Percentiles rank a stretch among this genome's conserved stretches.
Evolutionary conservation across 2,329 filamentous ascomycete genomes (phyloP).

Genomic region (Nakataea oryzae): DNA sequence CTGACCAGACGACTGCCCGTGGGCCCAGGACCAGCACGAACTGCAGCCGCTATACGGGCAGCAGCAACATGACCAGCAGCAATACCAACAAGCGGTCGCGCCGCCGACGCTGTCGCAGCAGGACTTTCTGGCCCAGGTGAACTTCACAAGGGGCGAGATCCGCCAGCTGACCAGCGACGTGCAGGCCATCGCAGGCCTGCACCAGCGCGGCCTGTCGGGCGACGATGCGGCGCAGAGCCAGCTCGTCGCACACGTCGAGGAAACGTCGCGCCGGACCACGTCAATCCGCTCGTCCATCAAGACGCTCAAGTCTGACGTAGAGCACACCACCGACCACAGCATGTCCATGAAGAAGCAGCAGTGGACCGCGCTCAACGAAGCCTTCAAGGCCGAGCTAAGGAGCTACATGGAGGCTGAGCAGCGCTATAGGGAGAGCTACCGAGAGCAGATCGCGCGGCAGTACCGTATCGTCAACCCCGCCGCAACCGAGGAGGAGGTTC

Average conservation of each 20-base stretch:
- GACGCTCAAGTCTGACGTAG: constrained; percentile 59
- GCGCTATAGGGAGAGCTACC: constrained; percentile 59
- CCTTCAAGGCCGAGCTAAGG: constrained; percentile 62
- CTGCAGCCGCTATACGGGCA: constrained; percentile 37
- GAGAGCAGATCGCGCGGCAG: constrained; percentile 70
- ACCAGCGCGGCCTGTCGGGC: constrained; percentile 61
- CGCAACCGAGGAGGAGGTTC: constrained; percentile 63
- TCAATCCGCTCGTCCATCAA: constrained; percentile 72
- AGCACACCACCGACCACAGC: constrained; percentile 47
- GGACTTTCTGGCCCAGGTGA: constrained; percentile 59
- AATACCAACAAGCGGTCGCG: constrained; percentile 13
- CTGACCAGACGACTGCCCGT: constrained; percentile 7
- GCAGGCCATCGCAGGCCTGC: constrained; percentile 55
- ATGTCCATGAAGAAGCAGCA: constrained; percentile 59
- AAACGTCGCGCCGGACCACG: constrained; percentile 65
- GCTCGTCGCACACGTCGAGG: constrained; percentile 56
- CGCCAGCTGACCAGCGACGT: constrained; percentile 55
- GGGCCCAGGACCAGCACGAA: constrained; percentile 35
- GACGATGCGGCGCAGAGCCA: constrained; percentile 47
- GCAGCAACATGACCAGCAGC: constrained; percentile 13
- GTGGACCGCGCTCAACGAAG: constrained; percentile 57
- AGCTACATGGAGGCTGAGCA: constrained; percentile 63
- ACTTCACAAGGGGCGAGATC: constrained; percentile 58
- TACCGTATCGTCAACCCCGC: constrained; percentile 75
- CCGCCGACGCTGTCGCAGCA: constrained; percentile 42